Evolutionary conservation across 1,284 basidiomycete species (phyloP).

Genomic region (Microbotryum intermedium): DNA sequence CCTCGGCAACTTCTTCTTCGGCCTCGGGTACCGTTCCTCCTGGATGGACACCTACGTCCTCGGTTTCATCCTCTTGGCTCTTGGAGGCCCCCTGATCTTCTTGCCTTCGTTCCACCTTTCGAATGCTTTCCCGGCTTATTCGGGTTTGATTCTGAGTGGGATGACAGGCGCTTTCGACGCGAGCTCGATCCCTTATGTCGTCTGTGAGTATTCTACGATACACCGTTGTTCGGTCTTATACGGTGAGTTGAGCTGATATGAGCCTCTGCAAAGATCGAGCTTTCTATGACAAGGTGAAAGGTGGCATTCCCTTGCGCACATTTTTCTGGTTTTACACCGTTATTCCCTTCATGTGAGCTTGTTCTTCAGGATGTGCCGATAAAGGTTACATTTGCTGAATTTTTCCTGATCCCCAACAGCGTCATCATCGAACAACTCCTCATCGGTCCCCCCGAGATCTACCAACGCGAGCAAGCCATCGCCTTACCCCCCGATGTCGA

Average conservation of each 20-base stretch:
- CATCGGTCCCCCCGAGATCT: slow-evolving; percentile 29
- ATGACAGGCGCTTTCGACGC: slow-evolving; percentile 44
- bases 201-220: slow-evolving; percentile 29
- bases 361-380: not conserved
- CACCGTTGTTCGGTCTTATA: not conserved
- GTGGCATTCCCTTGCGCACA: slow-evolving; percentile 29
- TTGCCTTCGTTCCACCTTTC: slow-evolving; percentile 40
- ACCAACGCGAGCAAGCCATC: slow-evolving; percentile 18
- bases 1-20: slow-evolving; percentile 36
- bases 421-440: slow-evolving; percentile 38
- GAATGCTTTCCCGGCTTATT: slow-evolving; percentile 42
- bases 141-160: slow-evolving; percentile 41
- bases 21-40: slow-evolving; percentile 28
- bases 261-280: not conserved
- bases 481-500: slow-evolving; percentile 2
- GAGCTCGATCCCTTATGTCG: slow-evolving; percentile 38
- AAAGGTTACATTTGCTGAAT: not conserved
- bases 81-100: slow-evolving; percentile 41
- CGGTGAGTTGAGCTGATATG: not conserved
- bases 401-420: slow-evolving; percentile 17
- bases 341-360: slow-evolving; percentile 37
- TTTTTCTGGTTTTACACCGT: slow-evolving; percentile 41
- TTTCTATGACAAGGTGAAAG: slow-evolving; percentile 26
- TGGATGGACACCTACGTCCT: slow-evolving; percentile 36
- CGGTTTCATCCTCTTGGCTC: slow-evolving; percentile 40